Evolutionary conservation across 2,329 filamentous ascomycete genomes (phyloP).

Genomic region (Didymella keratinophila): DNA sequence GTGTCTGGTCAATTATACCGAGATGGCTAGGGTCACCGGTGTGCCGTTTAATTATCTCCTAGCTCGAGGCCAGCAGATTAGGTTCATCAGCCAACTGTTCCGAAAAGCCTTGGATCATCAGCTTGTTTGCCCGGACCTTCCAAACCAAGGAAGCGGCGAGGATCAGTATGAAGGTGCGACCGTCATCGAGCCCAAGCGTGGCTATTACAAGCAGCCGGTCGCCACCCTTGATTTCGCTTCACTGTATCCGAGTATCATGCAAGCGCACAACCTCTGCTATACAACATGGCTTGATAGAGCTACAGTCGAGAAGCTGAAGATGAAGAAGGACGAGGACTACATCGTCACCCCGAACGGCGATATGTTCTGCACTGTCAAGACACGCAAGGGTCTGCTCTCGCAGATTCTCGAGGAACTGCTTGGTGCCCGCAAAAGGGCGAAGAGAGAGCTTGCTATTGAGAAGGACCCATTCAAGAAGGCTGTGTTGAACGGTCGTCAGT

Average conservation of each 20-base stretch:
- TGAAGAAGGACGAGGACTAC: constrained; percentile 92
- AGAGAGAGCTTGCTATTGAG: constrained; percentile 85
- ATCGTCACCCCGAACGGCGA: constrained; percentile 96
- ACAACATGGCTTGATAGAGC: constrained; percentile 87
- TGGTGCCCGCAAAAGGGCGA: constrained; percentile 91
- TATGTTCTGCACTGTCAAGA: constrained; percentile 85
- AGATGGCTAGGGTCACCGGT: constrained; percentile 99
- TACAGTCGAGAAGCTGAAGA: constrained; percentile 74
- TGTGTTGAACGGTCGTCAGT: constrained; percentile 93
- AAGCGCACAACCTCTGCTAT: constrained; percentile 98
- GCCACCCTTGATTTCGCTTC: constrained; percentile 99
- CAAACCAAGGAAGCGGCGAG: constrained; percentile 69
- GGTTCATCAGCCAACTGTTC: constrained; percentile 97
- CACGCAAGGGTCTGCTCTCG: constrained; percentile 88
- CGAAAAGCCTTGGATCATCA: constrained; percentile 93
- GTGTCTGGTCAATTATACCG: constrained; percentile 98
- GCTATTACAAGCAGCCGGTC: constrained; percentile 93
- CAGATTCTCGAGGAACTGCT: constrained; percentile 96
- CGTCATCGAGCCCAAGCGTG: constrained; percentile 92
- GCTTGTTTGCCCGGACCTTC: constrained; percentile 89
- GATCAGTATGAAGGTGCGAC: constrained; percentile 98
- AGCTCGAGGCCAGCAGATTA: constrained; percentile 92
- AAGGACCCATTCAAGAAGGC: constrained; percentile 98
- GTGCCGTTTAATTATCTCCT: constrained; percentile 96
- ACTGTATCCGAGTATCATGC: constrained; percentile 97